Percentiles rank a stretch among this genome's conserved stretches.
Conservation (phyloP, 345 rosid species). For the Populus deltoides region DNA sequence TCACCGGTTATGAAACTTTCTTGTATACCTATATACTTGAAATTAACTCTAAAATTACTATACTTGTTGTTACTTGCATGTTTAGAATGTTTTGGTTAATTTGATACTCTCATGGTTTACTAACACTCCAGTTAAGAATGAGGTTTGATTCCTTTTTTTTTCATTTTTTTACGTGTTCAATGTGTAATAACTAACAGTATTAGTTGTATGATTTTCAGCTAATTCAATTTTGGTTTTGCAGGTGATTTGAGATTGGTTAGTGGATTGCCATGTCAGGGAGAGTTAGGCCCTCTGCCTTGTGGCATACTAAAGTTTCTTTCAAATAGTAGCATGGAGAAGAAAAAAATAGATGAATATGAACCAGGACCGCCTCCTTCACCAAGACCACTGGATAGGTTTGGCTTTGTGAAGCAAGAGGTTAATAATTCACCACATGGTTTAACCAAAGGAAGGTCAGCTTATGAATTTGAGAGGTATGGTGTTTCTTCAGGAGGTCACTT, state of each 20-base stretch:
- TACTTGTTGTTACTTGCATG: neutral
- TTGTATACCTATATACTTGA: neutral
- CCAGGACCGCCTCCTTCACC: conserved; percentile 61
- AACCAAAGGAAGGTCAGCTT: conserved; percentile 47
- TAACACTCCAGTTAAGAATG: neutral
- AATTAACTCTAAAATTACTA: neutral
- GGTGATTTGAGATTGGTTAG: conserved; percentile 6
- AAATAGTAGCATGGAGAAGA: conserved; percentile 60
- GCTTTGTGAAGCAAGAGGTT: conserved; percentile 67
- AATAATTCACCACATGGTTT: conserved; percentile 47
- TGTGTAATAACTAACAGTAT: neutral
- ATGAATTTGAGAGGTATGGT: conserved; percentile 52
- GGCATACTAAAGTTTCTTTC: conserved; percentile 21
- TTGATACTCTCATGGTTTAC: neutral
- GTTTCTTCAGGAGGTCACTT: neutral
- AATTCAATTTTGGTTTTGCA: conserved; percentile 13
- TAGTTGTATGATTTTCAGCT: neutral
- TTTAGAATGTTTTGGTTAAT: neutral
- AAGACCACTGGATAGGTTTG: conserved; percentile 65
- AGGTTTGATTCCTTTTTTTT: neutral
- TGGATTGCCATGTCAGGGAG: conserved; percentile 31
- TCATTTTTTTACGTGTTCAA: neutral
- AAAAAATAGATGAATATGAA: conserved; percentile 59
- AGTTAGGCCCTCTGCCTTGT: conserved; percentile 10
- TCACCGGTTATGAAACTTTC: neutral